Base-by-base conservation (phyloP, 2,329 filamentous ascomycete genomes). In the Hortaea sp. region DNA sequence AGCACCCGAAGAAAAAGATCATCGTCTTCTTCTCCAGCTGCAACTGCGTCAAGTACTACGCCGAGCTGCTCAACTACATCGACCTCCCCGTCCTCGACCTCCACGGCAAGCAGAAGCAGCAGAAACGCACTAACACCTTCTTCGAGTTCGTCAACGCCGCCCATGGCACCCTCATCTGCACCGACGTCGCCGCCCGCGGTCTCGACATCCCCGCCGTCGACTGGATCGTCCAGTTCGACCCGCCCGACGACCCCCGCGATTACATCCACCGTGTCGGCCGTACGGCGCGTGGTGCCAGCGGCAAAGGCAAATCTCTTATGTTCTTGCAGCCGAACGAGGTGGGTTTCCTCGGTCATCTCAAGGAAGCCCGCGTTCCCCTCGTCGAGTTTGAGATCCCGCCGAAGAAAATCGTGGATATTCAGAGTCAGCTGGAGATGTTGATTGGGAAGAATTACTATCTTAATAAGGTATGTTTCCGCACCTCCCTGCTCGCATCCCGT, bases 111-210 rank as follows among this genome's bases (percentile, higher is more conserved):
- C 88, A 95, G 69, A 98, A 98, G 70, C 92, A 98, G 69, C 88
- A 95, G 69, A 95, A 95, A 68, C 85, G 92, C n/a, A 98, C 92
- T 27, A 94, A 94, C 63, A 95, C 88, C 1, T 98, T 98, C 66
- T 98, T 97, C 66, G 90, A 97, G 65, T 98, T 98, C 65, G 83
- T 80, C 62, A 88, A 89, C 60, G 84, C 89, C 12, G 82, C 81
- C 54, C 79, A 85, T 54, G 92, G 90, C 27, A 94, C 86, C 0
- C 69, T 98, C 45, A 92, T 98, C 57, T 95, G 89, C 70, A 98
- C 92, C 0, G 92, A 98, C 61, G 92, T 98, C 53, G 92, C 92
- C 40, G 92, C 92, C 3, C 77, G 92, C 73, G 92, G 92, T 32
- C 77, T 98, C 42, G 92, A 97, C 75, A 95, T 97, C 53, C 90